These are phyloP conservation scores for Phytophthora aleatoria DNA, from an alignment of 352 stramenopile genomes.

Conservation along the genomic window DNA sequence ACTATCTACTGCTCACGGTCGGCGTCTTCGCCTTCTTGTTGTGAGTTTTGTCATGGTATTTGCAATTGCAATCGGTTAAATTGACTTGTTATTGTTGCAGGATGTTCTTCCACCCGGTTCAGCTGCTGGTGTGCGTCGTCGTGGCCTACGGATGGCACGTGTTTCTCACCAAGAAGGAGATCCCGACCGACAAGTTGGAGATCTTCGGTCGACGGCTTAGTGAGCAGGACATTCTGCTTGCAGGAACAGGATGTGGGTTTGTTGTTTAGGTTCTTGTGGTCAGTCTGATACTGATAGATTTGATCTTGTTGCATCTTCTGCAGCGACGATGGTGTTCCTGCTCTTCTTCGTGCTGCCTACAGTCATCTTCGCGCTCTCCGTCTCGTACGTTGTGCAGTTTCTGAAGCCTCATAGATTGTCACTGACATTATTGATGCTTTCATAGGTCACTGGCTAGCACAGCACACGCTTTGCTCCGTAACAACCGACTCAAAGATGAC, in stretches of 20 bases:
- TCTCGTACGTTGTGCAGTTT: conserved; percentile 43
- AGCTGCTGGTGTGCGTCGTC: conserved; percentile 66
- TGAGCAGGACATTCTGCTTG: conserved; percentile 68
- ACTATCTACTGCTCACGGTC: conserved; percentile 69
- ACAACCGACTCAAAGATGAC: conserved; percentile 76
- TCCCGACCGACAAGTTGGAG: conserved; percentile 52
- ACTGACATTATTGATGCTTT: conserved; percentile 6
- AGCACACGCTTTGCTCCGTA: conserved; percentile 59
- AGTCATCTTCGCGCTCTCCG: conserved; percentile 69
- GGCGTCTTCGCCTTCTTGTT: conserved; percentile 69
- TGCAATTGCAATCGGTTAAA: not conserved
- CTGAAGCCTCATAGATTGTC: not conserved
- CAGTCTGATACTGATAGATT: conserved; percentile 11
- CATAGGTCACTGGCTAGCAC: conserved; percentile 50
- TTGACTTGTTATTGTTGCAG: conserved; percentile 26
- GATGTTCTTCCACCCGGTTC: conserved; percentile 75
- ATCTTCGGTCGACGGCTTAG: conserved; percentile 58
- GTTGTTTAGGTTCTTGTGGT: not conserved
- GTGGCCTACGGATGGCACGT: conserved; percentile 69
- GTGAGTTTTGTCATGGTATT: conserved; percentile 26
- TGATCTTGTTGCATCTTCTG: conserved; percentile 7
- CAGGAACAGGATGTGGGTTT: conserved; percentile 61
- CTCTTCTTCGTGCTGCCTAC: conserved; percentile 77
- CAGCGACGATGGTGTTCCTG: conserved; percentile 73
- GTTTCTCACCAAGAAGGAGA: conserved; percentile 65